Conservation (phyloP, 1,284 basidiomycete genomes). For the Malassezia sp. region DNA sequence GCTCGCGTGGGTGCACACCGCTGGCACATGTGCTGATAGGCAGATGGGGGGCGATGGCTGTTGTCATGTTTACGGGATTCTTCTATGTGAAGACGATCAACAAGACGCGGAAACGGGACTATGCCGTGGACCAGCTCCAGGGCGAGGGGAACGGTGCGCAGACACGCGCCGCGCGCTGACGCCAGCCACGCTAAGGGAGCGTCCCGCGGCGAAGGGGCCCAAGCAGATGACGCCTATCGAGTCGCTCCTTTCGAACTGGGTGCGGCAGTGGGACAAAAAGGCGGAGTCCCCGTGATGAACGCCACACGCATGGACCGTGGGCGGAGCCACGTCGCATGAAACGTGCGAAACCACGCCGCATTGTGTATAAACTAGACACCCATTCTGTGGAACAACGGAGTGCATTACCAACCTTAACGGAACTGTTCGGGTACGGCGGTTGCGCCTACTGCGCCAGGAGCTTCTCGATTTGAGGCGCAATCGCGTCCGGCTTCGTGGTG, state of each 20-base stretch:
- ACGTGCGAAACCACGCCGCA: too few relatives aligned
- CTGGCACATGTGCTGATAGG: too few relatives aligned
- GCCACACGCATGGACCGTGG: too few relatives aligned
- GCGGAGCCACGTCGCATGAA: too few relatives aligned
- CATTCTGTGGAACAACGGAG: neutral
- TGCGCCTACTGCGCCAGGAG: constrained; percentile 23
- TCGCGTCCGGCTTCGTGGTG: constrained; percentile 60
- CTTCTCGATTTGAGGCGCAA: constrained; percentile 60
- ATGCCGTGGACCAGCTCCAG: constrained; percentile 7
- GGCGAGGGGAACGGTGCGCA: constrained; percentile 4
- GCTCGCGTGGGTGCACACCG: too few relatives aligned
- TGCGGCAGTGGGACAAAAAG: constrained; percentile 13
- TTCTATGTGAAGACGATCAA: constrained; percentile 3
- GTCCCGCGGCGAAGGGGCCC: neutral
- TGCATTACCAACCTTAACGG: neutral
- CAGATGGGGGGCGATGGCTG: constrained; percentile 10
- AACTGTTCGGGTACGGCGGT: too few relatives aligned
- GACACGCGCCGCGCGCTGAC: neutral
- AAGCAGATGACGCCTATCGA: constrained; percentile 2
- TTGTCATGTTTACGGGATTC: constrained; percentile 3
- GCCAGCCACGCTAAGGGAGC: too few relatives aligned
- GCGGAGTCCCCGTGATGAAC: too few relatives aligned
- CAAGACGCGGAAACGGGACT: constrained; percentile 6
- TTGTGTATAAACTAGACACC: neutral
- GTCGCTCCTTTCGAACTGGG: neutral